Conservation (phyloP, 768 basidiomycete species). For the Leccinum disarticulatum region DNA sequence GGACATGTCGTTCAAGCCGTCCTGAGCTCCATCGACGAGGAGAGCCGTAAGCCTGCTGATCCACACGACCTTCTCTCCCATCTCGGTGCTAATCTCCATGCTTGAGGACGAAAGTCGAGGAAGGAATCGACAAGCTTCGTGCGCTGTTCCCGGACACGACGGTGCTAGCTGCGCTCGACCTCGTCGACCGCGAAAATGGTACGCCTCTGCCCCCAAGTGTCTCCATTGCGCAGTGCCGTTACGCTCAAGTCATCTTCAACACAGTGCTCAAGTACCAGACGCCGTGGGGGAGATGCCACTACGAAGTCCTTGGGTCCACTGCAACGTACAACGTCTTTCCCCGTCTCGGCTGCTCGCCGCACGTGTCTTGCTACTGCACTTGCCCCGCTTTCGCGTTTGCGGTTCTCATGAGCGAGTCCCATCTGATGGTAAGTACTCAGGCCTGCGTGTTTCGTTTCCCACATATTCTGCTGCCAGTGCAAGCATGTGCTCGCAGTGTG, state of each 20-base stretch:
- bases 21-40: constrained; percentile 34
- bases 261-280: constrained; percentile 62
- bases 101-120: constrained; percentile 38
- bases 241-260: constrained; percentile 1
- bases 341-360: constrained; percentile 43
- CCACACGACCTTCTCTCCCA: background rate
- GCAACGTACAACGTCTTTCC: constrained; percentile 59
- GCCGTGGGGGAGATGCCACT: constrained; percentile 58
- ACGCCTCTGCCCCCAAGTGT: constrained; percentile 12
- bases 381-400: constrained; percentile 73
- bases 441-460: background rate
- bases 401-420: constrained; percentile 57
- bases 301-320: constrained; percentile 67
- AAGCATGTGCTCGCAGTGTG: constrained; percentile 74
- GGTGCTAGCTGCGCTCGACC: constrained; percentile 69
- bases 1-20: constrained; percentile 31
- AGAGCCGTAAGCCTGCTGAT: constrained; percentile 28
- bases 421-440: constrained; percentile 55
- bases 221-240: background rate
- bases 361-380: constrained; percentile 59
- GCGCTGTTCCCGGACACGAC: constrained; percentile 61
- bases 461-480: constrained; percentile 48
- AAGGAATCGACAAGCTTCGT: constrained; percentile 54
- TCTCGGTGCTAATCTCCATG: background rate
- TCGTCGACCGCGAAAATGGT: constrained; percentile 76